Evolutionary conservation across 148 eudicot species (phyloP).

Genomic region (Linanthus parryae): DNA sequence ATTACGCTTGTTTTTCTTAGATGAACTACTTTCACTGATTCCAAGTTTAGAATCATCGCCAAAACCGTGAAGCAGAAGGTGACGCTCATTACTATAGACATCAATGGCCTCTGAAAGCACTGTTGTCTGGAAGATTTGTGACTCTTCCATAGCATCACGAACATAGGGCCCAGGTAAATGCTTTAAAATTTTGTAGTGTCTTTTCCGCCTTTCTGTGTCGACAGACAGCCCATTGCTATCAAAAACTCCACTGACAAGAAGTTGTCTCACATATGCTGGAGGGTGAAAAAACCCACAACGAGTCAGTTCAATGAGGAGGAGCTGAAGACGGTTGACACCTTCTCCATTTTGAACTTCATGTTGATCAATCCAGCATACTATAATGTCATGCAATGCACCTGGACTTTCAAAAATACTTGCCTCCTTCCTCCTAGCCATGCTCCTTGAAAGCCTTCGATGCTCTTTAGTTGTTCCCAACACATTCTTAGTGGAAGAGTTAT

Average conservation of each 20-base stretch:
- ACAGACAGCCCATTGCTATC: conserved; percentile 44
- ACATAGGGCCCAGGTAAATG: conserved; percentile 68
- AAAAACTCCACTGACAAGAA: conserved; percentile 81
- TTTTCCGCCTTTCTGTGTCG: conserved; percentile 43
- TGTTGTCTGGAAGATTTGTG: conserved; percentile 33
- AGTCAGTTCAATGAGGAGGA: conserved; percentile 65
- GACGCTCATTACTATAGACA: conserved; percentile 82
- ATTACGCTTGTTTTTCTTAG: conserved; percentile 30
- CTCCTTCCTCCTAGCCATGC: conserved; percentile 23
- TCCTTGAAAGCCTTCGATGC: conserved; percentile 14
- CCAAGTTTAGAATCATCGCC: conserved; percentile 25
- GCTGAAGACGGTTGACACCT: conserved; percentile 69
- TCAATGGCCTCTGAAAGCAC: conserved; percentile 46
- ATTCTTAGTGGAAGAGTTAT: conserved; percentile 16
- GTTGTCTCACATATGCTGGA: conserved; percentile 76
- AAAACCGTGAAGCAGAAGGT: conserved; percentile 61
- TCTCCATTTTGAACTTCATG: conserved; percentile 72
- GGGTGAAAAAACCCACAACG: conserved; percentile 78
- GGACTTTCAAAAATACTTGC: conserved; percentile 76
- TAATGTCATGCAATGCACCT: conserved; percentile 80
- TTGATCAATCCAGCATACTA: conserved; percentile 94
- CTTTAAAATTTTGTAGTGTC: conserved; percentile 75
- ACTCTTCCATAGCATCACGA: conserved; percentile 56
- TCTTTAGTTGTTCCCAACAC: conserved; percentile 14
- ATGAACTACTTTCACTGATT: conserved; percentile 19